Evolutionary conservation across 805 yeast genomes (phyloP), one percentile per base, ranked within the genome.

Genomic region (Yarrowia keelungensis): DNA sequence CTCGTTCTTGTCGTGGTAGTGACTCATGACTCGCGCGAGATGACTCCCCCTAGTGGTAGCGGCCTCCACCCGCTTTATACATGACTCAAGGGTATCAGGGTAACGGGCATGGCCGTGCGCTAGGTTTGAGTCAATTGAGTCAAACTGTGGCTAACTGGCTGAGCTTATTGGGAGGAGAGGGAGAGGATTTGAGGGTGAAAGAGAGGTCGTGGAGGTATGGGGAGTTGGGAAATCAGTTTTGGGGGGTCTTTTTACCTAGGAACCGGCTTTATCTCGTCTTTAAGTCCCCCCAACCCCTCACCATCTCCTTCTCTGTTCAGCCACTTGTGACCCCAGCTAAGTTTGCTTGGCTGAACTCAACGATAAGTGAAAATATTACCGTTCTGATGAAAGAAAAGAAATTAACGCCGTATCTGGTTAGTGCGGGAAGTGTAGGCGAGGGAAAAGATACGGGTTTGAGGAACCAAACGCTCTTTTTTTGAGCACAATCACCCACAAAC

Each of bases 41-140:
- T 14, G 51, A 26, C 16, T 47, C 36, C 7, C 32, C 8, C n/a
- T 16, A 7, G 50, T 4, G 12, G 7, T 19, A 11, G 10, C 47
- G 19, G 26, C 51, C 11, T 14, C 51, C 26, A 14, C 39, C 3
- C 42, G 8, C 47, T 54, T 54, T 54, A 54, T 56, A 56, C 62
- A 56, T 56, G 62, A 56, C 62, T 56, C 62, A 53, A 53, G 11
- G 19, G 8, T 38, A 32, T 38, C 59, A 54, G 61, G 47, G 47
- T 41, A 54, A 54, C 61, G 22, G 22, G 43, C 58, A 36, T 54
- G 45, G 47, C n/a, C 11, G 15, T 41, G 47, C 62, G 47, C 47
- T 26, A 56, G 62, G 62, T 56, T 56, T 41, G 62, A 56, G 62
- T 56, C 62, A 56, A 56, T 56, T 56, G 62, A 56, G 62, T 56